These are phyloP conservation scores for Pseudogymnoascus sp. DNA, from an alignment of 2,329 filamentous ascomycete species.

Conservation along the genomic window DNA sequence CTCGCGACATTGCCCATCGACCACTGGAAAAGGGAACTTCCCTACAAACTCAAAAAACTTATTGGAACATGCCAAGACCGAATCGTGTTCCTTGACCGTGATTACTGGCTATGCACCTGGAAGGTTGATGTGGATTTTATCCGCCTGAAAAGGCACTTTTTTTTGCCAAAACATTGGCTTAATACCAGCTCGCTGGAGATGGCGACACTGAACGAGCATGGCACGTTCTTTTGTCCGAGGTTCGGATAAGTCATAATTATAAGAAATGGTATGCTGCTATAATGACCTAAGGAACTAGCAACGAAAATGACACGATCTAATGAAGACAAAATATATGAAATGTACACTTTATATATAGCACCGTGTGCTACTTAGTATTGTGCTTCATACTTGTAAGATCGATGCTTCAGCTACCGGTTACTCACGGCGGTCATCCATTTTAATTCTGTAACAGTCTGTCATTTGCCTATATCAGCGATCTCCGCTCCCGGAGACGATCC, in stretches of 20 bases:
- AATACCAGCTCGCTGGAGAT: neutral
- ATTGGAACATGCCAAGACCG: neutral
- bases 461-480: slow-evolving; percentile 5
- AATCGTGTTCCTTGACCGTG: neutral
- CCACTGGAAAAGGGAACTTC: neutral
- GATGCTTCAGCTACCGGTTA: neutral
- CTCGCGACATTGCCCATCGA: neutral
- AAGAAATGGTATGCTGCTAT: neutral
- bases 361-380: neutral
- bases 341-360: neutral
- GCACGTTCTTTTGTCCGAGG: neutral
- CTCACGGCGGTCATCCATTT: neutral
- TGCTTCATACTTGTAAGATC: neutral
- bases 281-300: too few species aligned
- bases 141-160: neutral
- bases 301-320: too few species aligned
- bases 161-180: neutral
- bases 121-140: neutral
- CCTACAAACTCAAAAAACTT: neutral
- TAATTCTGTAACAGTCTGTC: neutral
- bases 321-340: too few species aligned
- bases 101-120: neutral
- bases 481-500: neutral
- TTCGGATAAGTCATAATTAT: neutral
- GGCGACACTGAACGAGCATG: neutral